A percentile compares a stretch with the other conserved stretches of the same genome.
These are phyloP conservation scores for Ceriops decandra DNA, from an alignment of 345 rosid species.

Conservation along the genomic window DNA sequence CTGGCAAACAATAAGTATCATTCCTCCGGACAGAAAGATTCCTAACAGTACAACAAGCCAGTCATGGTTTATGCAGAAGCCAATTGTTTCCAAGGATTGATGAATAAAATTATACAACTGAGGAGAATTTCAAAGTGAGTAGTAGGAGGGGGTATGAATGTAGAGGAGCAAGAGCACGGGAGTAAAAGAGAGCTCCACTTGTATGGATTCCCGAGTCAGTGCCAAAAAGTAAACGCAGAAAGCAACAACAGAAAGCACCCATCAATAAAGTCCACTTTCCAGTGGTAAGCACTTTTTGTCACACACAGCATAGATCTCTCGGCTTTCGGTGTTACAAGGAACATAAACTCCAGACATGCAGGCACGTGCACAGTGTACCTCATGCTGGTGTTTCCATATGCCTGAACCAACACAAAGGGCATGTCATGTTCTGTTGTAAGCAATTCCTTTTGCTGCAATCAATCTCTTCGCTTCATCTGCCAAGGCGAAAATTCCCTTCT, in stretches of 20 bases:
- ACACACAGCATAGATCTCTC: conserved; percentile 3
- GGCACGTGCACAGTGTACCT: neutral
- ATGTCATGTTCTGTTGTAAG: neutral
- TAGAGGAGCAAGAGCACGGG: neutral
- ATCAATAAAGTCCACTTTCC: conserved; percentile 3
- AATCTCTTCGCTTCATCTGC: neutral
- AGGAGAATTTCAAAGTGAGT: too few relatives aligned
- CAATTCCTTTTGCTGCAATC: neutral
- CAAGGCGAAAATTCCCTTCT: neutral
- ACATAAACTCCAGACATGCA: too few relatives aligned
- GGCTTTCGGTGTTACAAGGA: neutral
- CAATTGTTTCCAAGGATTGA: too few relatives aligned
- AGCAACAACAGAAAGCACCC: conserved; percentile 2
- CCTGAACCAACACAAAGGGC: neutral
- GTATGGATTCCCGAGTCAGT: conserved; percentile 1
- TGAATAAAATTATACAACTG: too few relatives aligned
- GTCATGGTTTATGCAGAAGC: too few relatives aligned
- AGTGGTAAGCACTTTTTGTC: neutral
- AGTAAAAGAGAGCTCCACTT: neutral
- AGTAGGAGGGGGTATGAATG: too few relatives aligned
- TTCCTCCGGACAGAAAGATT: too few relatives aligned
- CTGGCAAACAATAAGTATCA: too few relatives aligned
- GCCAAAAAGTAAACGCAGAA: neutral
- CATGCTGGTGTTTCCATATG: conserved; percentile 4
- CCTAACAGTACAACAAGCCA: too few relatives aligned